A percentile compares a stretch with the other conserved stretches of the same genome.
Conservation (phyloP, 208 protist species). For the Leishmania gerbilli region DNA sequence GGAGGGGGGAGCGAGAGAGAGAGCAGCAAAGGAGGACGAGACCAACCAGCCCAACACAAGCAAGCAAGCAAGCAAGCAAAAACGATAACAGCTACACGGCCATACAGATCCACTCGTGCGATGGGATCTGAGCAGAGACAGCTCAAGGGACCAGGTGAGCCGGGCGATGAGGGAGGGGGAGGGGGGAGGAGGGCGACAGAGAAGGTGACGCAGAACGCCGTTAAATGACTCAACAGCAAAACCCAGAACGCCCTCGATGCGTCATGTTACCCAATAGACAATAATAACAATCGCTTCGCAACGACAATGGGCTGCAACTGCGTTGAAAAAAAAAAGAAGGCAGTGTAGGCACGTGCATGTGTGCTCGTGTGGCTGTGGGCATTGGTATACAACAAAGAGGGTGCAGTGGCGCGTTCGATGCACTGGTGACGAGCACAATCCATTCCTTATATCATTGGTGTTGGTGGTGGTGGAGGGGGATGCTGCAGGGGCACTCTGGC, state of each 20-base stretch:
- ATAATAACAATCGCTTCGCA: background rate
- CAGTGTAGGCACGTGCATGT: background rate
- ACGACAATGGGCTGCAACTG: background rate
- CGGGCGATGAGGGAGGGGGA: too few species aligned
- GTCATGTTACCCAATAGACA: background rate
- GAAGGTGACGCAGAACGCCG: background rate
- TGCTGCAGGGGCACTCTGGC: background rate
- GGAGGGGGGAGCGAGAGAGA: background rate
- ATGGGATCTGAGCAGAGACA: too few species aligned
- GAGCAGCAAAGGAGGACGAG: background rate
- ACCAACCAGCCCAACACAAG: too few species aligned
- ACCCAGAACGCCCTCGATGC: background rate
- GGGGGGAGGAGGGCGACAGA: background rate
- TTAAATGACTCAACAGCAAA: background rate
- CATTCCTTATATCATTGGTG: background rate
- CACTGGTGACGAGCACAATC: background rate
- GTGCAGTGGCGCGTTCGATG: background rate
- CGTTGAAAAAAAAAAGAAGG: background rate
- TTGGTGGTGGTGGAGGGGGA: background rate
- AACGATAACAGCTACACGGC: too few species aligned
- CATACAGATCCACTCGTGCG: too few species aligned
- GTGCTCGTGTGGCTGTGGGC: background rate
- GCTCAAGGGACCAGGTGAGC: too few species aligned
- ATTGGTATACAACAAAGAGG: background rate
- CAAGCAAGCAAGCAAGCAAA: too few species aligned